These are phyloP conservation scores for Corymbia calophylla DNA, from an alignment of 441 rosid species.

Conservation along the genomic window DNA sequence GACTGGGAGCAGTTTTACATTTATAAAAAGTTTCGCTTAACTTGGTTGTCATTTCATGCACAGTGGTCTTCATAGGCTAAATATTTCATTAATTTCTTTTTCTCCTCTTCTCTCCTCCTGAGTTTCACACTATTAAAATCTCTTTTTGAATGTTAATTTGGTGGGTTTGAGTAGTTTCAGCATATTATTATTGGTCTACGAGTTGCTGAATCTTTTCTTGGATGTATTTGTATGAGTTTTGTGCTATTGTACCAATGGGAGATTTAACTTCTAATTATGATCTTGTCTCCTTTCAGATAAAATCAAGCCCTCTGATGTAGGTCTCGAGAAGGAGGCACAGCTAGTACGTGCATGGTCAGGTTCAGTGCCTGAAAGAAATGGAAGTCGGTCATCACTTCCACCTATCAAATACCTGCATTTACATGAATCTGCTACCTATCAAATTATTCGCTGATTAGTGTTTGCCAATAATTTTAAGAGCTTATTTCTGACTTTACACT, in stretches of 20 bases:
- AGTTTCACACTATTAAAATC: background rate
- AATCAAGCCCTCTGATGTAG: conserved; percentile 96
- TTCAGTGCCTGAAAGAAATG: conserved; percentile 40
- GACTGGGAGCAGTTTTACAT: background rate
- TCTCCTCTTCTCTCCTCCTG: background rate
- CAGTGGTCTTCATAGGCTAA: background rate
- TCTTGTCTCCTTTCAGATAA: conserved; percentile 48
- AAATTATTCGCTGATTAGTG: background rate
- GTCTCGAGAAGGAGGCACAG: conserved; percentile 95
- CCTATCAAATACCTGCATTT: conserved; percentile 82
- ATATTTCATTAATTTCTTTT: background rate
- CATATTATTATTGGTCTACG: background rate
- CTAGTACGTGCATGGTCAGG: conserved; percentile 71
- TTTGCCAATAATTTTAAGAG: background rate
- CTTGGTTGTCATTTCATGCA: background rate
- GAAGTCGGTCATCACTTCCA: conserved; percentile 39
- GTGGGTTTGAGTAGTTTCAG: background rate
- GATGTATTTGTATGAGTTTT: background rate
- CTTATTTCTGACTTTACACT: background rate
- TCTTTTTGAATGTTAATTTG: background rate
- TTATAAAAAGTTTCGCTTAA: background rate
- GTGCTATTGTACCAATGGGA: background rate
- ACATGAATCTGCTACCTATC: conserved; percentile 90
- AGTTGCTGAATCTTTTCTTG: background rate
- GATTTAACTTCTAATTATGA: background rate